Percentiles rank a stretch among this genome's conserved stretches.
phyloP scores from a whole-genome alignment of 768 basidiomycete genomes.

The Rhizopogon vinicolor region DNA sequence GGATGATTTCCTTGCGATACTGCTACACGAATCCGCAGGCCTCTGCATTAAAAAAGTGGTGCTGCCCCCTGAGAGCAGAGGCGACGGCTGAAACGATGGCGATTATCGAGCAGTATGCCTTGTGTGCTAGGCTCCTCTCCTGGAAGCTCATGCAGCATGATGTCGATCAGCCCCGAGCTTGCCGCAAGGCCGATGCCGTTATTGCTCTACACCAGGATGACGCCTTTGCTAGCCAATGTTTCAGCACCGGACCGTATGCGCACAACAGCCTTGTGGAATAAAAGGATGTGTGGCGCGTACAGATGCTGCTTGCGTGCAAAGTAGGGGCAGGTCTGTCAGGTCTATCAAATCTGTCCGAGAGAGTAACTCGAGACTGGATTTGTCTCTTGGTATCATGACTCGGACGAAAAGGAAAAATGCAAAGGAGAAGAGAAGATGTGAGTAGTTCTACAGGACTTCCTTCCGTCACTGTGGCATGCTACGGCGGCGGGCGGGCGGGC shows the following conservation, averaged over 20 bases:
- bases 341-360: constrained; percentile 65
- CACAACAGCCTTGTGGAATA: constrained; percentile 87
- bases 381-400: constrained; percentile 47
- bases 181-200: constrained; percentile 76
- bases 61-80: constrained; percentile 54
- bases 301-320: constrained; percentile 62
- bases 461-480: too few species aligned
- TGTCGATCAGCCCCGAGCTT: constrained; percentile 68
- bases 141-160: constrained; percentile 62
- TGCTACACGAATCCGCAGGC: constrained; percentile 83
- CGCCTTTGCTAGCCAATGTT: constrained; percentile 77
- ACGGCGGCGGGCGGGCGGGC: too few species aligned
- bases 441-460: too few species aligned
- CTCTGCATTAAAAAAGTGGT: constrained; percentile 80
- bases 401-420: too few species aligned
- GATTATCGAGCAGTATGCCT: constrained; percentile 81
- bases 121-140: constrained; percentile 78
- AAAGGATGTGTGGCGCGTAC: constrained; percentile 73
- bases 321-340: constrained; percentile 58
- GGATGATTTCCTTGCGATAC: constrained; percentile 74
- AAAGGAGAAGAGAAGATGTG: too few species aligned
- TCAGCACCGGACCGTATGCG: constrained; percentile 76
- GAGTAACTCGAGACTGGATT: constrained; percentile 69
- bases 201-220: constrained; percentile 78
- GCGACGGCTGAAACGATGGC: constrained; percentile 73